Base-by-base conservation (phyloP, 768 basidiomycete species). In the Mycena rebaudengoi region DNA sequence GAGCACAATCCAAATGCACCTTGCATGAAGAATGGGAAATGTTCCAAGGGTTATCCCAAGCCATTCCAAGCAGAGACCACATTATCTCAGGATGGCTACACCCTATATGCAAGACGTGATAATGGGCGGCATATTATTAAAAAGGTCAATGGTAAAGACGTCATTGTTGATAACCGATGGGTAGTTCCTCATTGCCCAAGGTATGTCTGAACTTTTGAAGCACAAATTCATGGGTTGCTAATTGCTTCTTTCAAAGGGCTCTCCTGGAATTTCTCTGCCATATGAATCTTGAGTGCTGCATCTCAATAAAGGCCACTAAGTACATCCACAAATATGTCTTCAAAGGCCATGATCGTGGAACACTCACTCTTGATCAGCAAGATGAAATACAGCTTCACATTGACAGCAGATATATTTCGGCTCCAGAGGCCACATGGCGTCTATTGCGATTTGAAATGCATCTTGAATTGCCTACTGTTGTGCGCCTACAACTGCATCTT, bases 21-120 rank as follows among this genome's bases (percentile, higher is more conserved):
- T 12, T 85, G 83, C 66, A 75, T 83, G 78, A 71, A 72, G 14
- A 67, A 80, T 61, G 75, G 71, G 0, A 63, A 41, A 23, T 82
- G 82, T 69, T 71, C 72, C 1, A 84, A 81, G 43, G 13, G 53
- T 5, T 85, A 74, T 70, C 80, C 83, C 0, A 79, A 80, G 37
- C 0, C 61, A 0, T 83, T 81, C 28, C 54, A 55, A 14, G 56
- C 58, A 7, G 35, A 62, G 0, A 85, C 82, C 1, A 55, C 55
- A 2, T 49, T 80, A 21, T 72, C 64, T 1, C 70, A 78, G 0
- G 74, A 81, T 66, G 77, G 77, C 0, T 83, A 81, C 68, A 75
- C 81, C 10, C n/a, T 59, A 0, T 82, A 82, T 67, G 48, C 60
- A 10, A 75, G 75, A 7, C 67, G 52, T 1, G 44, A 70, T n/a